Conservation (phyloP, 148 eudicot genomes). For the Chenopodium formosanum region DNA sequence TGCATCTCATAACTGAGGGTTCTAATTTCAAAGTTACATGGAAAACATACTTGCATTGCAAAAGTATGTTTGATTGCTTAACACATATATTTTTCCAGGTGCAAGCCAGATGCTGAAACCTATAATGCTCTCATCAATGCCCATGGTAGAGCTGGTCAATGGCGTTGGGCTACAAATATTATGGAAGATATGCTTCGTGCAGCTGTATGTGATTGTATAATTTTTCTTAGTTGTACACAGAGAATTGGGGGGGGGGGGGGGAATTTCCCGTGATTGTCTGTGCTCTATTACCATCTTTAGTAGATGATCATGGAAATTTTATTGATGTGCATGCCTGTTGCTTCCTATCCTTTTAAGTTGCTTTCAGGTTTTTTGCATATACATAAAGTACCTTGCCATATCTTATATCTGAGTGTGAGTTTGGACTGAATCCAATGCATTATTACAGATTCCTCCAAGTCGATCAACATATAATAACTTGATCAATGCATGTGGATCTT, state of each 20-base stretch:
- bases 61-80: background rate
- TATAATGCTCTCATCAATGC: constrained; percentile 88
- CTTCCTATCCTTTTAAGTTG: background rate
- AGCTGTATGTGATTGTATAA: constrained; percentile 71
- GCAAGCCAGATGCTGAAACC: constrained; percentile 93
- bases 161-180: constrained; percentile 96
- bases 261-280: background rate
- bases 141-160: constrained; percentile 94
- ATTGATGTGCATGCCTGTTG: background rate
- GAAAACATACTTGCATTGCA: background rate
- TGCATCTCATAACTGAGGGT: background rate
- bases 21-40: background rate
- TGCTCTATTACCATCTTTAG: background rate
- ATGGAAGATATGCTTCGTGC: constrained; percentile 99
- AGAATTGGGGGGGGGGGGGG: background rate
- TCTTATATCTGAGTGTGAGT: background rate
- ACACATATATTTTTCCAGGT: constrained; percentile 37
- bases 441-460: constrained; percentile 84
- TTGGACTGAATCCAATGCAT: constrained; percentile 4
- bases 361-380: background rate
- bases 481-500: constrained; percentile 95
- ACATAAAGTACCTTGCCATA: background rate
- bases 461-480: constrained; percentile 84
- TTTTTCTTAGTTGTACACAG: constrained; percentile 28
- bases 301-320: background rate